Percentiles rank a stretch among this genome's conserved stretches.
These are phyloP conservation scores for Mikania micrantha DNA, from an alignment of 129 eudicot species.

Conservation along the genomic window DNA sequence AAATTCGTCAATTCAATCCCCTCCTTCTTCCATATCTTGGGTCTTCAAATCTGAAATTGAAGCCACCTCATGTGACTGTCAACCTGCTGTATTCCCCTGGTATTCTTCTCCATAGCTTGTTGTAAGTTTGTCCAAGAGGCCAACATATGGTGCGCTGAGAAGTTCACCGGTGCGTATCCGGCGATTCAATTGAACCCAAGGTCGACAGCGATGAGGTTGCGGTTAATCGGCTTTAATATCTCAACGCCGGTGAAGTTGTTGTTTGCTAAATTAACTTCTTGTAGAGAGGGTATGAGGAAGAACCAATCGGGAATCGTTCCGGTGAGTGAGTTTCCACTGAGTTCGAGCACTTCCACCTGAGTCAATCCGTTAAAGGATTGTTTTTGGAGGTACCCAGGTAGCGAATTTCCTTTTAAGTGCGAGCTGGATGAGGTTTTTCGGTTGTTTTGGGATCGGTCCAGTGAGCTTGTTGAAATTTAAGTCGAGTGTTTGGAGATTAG, in stretches of 20 bases:
- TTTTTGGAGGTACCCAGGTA: constrained; percentile 44
- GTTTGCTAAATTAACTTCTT: constrained; percentile 68
- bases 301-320: constrained; percentile 54
- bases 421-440: constrained; percentile 47
- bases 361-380: constrained; percentile 38
- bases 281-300: constrained; percentile 57
- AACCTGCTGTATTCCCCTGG: constrained; percentile 61
- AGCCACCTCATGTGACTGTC: too few species aligned
- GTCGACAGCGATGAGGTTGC: constrained; percentile 75
- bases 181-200: constrained; percentile 53
- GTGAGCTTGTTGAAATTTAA: constrained; percentile 73
- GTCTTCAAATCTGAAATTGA: too few species aligned
- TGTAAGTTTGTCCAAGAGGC: constrained; percentile 62
- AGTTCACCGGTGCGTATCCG: constrained; percentile 54
- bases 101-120: constrained; percentile 65
- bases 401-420: constrained; percentile 54
- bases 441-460: constrained; percentile 60
- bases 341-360: constrained; percentile 62
- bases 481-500: constrained; percentile 52
- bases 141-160: constrained; percentile 43
- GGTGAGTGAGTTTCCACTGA: constrained; percentile 67
- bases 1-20: too few species aligned
- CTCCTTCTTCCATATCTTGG: too few species aligned
- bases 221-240: constrained; percentile 39
- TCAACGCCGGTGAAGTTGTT: constrained; percentile 56